Conservation (phyloP, 2,329 filamentous ascomycete genomes). For the Apiospora pterosperma region DNA sequence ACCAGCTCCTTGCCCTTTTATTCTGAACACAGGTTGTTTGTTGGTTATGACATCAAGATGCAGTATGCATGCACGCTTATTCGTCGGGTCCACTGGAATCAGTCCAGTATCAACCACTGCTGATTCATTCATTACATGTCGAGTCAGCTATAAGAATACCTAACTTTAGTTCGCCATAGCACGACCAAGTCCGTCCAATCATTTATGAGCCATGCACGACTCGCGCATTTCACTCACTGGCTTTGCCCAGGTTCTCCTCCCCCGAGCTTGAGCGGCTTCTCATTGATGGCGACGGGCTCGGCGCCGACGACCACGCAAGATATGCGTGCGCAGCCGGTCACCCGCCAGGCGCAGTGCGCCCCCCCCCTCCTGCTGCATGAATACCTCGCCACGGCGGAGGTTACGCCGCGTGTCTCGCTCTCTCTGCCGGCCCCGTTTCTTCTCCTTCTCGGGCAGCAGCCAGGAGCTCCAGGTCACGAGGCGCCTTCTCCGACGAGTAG, state of each 20-base stretch:
- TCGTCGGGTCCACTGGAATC: background rate
- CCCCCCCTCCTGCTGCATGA: too few species aligned
- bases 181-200: background rate
- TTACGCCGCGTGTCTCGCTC: background rate
- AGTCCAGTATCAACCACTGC: background rate
- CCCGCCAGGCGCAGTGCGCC: slow-evolving; percentile 10
- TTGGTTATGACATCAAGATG: slow-evolving; percentile 1
- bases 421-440: background rate
- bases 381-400: slow-evolving; percentile 4
- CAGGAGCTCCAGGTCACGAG: background rate
- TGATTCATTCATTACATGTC: background rate
- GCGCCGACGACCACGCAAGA: slow-evolving; percentile 7
- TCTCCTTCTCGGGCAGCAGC: background rate
- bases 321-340: slow-evolving; percentile 7
- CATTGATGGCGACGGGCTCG: background rate
- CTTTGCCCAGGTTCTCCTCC: background rate
- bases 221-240: background rate
- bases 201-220: background rate
- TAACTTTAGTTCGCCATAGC: background rate
- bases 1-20: background rate
- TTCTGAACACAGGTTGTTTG: too few species aligned
- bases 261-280: background rate
- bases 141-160: too few species aligned
- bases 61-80: background rate
- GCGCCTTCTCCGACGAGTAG: background rate